A percentile compares a stretch with the other conserved stretches of the same genome.
These are phyloP conservation scores for Colletotrichum somersetense DNA, from an alignment of 2,329 filamentous ascomycete genomes.

Conservation along the genomic window DNA sequence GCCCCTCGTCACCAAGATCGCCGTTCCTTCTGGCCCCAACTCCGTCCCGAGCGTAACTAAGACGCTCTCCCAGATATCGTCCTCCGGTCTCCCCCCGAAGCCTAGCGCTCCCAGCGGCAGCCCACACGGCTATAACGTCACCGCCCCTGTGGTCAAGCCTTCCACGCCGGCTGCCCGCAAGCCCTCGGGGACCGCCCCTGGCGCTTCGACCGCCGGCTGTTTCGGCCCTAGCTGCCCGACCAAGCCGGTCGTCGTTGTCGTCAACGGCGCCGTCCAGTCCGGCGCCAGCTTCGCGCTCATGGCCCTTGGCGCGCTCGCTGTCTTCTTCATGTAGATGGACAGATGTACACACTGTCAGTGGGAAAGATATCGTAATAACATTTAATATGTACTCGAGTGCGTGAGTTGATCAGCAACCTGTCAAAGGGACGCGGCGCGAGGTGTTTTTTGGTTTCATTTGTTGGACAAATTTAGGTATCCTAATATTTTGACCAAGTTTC, in stretches of 20 bases:
- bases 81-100: slow-evolving; percentile 26
- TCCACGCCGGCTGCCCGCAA: slow-evolving; percentile 25
- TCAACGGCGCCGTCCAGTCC: slow-evolving; percentile 32
- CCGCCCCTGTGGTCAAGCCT: slow-evolving; percentile 5
- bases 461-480: background rate
- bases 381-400: background rate
- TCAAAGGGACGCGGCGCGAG: no score
- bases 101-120: slow-evolving; percentile 46
- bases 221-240: slow-evolving; percentile 27
- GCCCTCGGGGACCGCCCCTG: slow-evolving; percentile 32
- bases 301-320: slow-evolving; percentile 27
- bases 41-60: background rate
- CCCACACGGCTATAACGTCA: slow-evolving; percentile 18
- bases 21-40: background rate
- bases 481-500: no score
- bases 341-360: background rate
- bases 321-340: slow-evolving; percentile 9
- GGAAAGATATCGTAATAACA: background rate
- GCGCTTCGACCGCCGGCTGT: slow-evolving; percentile 20
- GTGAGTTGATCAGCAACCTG: background rate
- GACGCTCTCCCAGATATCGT: background rate
- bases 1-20: slow-evolving; percentile 4
- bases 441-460: background rate
- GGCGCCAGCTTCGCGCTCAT: slow-evolving; percentile 37
- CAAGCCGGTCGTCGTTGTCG: slow-evolving; percentile 18